A percentile compares a stretch with the other conserved stretches of the same genome.
phyloP scores from a whole-genome alignment of 148 eudicot genomes.

The Cornus florida region DNA sequence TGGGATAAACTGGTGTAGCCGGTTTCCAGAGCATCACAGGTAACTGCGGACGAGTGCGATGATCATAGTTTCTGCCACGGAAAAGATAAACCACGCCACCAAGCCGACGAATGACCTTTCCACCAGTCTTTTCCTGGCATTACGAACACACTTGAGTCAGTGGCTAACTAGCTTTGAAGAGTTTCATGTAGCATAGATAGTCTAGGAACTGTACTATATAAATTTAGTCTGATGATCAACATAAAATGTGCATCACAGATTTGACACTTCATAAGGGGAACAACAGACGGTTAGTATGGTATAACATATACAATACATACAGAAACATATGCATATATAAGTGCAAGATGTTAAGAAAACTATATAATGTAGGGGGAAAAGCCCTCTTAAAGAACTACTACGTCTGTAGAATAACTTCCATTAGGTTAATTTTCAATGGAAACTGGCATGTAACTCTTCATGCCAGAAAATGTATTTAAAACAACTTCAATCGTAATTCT shows the following conservation, averaged over 20 bases:
- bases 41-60: conserved; percentile 66
- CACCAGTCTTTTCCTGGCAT: conserved; percentile 85
- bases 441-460: neutral
- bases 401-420: neutral
- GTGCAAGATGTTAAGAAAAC: neutral
- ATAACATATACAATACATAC: neutral
- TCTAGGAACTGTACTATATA: too few relatives aligned
- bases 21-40: conserved; percentile 99
- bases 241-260: neutral
- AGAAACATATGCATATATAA: too few relatives aligned
- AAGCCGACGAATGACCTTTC: conserved; percentile 78
- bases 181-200: too few relatives aligned
- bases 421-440: neutral
- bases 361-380: neutral
- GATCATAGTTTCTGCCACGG: conserved; percentile 89
- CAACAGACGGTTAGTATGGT: neutral
- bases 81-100: conserved; percentile 83
- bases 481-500: neutral
- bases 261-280: neutral
- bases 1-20: conserved; percentile 93
- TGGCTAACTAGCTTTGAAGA: neutral
- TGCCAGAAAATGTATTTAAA: neutral
- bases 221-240: neutral
- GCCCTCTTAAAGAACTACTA: neutral
- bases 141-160: conserved; percentile 7